Evolutionary conservation across 441 rosid species (phyloP).

Genomic region (Francoa sonchifolia): DNA sequence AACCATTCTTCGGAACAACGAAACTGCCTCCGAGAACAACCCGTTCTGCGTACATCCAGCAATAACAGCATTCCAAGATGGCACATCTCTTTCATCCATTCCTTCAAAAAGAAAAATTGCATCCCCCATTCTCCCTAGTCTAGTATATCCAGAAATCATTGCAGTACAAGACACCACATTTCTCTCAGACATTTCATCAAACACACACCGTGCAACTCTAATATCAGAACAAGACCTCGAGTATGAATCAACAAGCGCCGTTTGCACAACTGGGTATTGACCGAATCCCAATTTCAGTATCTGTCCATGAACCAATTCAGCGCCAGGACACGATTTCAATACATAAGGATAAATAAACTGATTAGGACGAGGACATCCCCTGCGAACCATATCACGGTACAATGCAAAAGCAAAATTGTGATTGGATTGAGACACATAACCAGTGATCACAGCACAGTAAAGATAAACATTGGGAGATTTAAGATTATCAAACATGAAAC

Average conservation of each 20-base stretch:
- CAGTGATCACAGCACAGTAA: constrained; percentile 63
- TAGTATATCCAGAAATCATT: constrained; percentile 43
- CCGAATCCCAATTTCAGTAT: constrained; percentile 45
- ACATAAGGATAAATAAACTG: constrained; percentile 66
- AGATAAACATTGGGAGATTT: constrained; percentile 45
- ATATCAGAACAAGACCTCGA: constrained; percentile 31
- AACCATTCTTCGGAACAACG: constrained; percentile 36
- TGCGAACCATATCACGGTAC: constrained; percentile 47
- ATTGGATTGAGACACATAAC: constrained; percentile 39
- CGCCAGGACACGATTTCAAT: constrained; percentile 34
- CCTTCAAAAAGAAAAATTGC: constrained; percentile 33
- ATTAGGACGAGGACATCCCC: constrained; percentile 44
- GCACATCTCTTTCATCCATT: constrained; percentile 56
- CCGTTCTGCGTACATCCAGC: constrained; percentile 61
- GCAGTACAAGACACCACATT: constrained; percentile 54
- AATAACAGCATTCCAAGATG: constrained; percentile 55
- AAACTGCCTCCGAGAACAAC: constrained; percentile 31
- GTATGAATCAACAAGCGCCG: constrained; percentile 60
- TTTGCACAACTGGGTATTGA: constrained; percentile 49
- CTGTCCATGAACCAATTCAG: constrained; percentile 46
- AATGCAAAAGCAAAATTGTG: constrained; percentile 33
- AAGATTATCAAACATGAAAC: constrained; percentile 42
- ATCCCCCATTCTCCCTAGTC: constrained; percentile 27
- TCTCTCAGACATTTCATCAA: constrained; percentile 48
- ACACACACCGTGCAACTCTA: constrained; percentile 28